phyloP scores from a whole-genome alignment of 163 green algal species.

The Chlorella variabilis region DNA sequence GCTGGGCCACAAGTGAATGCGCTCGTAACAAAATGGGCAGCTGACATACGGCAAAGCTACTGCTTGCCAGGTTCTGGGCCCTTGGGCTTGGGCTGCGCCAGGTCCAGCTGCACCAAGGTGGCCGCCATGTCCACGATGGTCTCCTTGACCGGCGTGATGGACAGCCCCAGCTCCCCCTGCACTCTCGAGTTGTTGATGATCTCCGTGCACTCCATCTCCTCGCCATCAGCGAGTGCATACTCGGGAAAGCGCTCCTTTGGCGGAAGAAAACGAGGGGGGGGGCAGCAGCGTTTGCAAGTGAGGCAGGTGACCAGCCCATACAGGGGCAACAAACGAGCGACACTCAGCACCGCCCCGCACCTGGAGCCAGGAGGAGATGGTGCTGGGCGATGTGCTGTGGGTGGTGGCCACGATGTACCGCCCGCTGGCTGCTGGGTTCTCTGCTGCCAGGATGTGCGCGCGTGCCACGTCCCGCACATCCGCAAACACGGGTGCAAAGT shows the following conservation, averaged over 20 bases:
- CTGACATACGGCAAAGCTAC: no score
- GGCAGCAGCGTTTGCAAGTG: background rate
- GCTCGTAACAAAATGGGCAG: no score
- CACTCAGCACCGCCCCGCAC: no score
- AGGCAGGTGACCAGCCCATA: no score
- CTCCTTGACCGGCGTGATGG: constrained; percentile 41
- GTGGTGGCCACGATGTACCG: constrained; percentile 74
- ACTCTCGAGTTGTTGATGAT: constrained; percentile 54
- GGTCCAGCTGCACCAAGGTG: constrained; percentile 55
- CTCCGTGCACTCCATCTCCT: constrained; percentile 30
- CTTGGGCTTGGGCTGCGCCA: constrained; percentile 18
- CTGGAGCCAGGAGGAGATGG: constrained; percentile 36
- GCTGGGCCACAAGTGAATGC: no score
- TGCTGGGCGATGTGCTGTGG: background rate
- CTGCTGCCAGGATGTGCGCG: constrained; percentile 76
- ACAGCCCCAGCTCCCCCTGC: constrained; percentile 63
- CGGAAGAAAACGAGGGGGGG: background rate
- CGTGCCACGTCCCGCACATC: constrained; percentile 79
- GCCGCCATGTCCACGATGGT: constrained; percentile 72
- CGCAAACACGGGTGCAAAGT: constrained; percentile 40
- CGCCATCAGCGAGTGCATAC: constrained; percentile 47
- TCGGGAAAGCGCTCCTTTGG: constrained; percentile 49
- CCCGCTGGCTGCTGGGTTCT: constrained; percentile 62
- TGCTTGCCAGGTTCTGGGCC: no score
- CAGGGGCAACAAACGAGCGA: background rate